Base-by-base conservation (phyloP, 169 alveolate species). In the Eimeria necatrix region DNA sequence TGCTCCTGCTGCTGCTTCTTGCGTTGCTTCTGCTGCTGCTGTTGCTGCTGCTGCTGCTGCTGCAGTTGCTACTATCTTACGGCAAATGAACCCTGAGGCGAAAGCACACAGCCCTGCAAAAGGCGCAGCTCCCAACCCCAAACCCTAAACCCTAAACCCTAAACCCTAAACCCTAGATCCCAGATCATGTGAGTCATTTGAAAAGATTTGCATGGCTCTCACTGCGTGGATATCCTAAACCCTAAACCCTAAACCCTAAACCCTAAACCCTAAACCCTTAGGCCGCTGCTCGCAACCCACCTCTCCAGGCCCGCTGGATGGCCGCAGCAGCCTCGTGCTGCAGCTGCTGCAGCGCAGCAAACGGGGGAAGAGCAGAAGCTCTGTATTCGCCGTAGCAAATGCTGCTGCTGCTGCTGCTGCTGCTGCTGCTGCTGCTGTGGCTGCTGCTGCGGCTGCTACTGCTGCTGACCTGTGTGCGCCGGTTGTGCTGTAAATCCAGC, bases 321-420 rank as follows among this genome's bases (percentile, higher is more conserved):
- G 64, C 87, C 9, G 48, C 68, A 46, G 87, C 87, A 46, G 87
- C 87, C 24, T 46, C 87, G n/a, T 78, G 64, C 46, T 78, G 87
- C 41, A 78, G 64, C 20, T 78, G 87, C 87, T 51, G 87, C 68
- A n/a, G 59, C 14, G 87, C 87, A 78, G 87, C 87, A 78, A 60
- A 78, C 26, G 48, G 22, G 7, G 48, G 87, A 22, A 49, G 61
- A 4, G 87, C 68, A n/a, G 22, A 24, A 51, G 87, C 46, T 22
- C 18, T 78, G 68, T n/a, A 20, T 4, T 48, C 52, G 64, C 87
- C 18, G 68, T 60, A 41, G 83, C 83, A 52, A 26, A 9, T 8
- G 26, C 46, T 71, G 83, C 83, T 71, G 83, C 83, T 71, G 83
- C 83, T 71, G 83, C 83, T 26, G 83, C 83, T 26, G 83, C 83